Evolutionary conservation across 345 rosid species (phyloP).

Genomic region (Citrus unshiu): DNA sequence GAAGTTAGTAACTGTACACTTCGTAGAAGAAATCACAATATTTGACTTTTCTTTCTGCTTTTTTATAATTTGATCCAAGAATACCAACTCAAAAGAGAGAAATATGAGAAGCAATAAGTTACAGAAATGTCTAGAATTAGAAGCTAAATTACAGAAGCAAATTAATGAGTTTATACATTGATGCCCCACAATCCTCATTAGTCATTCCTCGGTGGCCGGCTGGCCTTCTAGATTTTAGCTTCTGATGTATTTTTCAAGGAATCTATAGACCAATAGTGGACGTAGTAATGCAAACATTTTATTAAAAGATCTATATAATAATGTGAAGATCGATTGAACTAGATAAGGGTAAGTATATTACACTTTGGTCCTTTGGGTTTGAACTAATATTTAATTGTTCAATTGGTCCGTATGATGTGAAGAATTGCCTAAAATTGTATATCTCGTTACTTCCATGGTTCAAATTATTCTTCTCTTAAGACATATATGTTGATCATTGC

Average conservation of each 20-base stretch:
- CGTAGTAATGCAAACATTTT: too few relatives aligned
- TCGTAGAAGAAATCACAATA: not conserved
- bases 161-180: not conserved
- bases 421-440: too few relatives aligned
- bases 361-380: not conserved
- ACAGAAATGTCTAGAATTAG: not conserved
- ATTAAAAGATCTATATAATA: too few relatives aligned
- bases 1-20: not conserved
- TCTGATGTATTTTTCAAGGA: not conserved
- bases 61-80: not conserved
- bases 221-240: not conserved
- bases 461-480: not conserved
- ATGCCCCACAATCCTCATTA: not conserved
- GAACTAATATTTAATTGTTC: not conserved
- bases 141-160: not conserved
- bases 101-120: too few relatives aligned
- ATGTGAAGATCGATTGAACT: not conserved
- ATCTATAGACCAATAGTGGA: not conserved
- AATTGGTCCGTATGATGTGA: not conserved
- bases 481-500: not conserved
- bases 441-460: not conserved
- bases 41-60: not conserved
- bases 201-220: not conserved
- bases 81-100: not conserved
- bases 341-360: not conserved